Conservation (phyloP, 2,329 filamentous ascomycete species). For the Pyrenochaeta sp. region DNA sequence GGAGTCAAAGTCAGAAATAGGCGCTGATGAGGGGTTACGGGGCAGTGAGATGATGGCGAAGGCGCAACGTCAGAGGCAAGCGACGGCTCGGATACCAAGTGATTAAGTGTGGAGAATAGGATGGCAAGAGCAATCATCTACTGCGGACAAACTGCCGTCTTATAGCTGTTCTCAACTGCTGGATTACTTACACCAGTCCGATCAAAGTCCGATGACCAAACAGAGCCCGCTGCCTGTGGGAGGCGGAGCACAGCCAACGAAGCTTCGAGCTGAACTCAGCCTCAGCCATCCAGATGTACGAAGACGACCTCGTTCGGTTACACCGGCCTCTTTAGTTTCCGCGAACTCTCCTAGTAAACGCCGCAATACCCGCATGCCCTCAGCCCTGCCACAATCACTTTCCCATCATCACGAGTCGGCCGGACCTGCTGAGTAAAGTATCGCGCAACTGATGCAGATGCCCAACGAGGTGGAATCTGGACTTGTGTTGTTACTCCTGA, state of each 20-base stretch:
- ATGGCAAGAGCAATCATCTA: conserved; percentile 15
- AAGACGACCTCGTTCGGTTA: conserved; percentile 21
- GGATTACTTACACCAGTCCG: conserved; percentile 26
- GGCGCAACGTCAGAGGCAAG: conserved; percentile 16
- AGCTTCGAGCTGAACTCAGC: conserved; percentile 39
- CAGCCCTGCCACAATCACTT: conserved; percentile 5
- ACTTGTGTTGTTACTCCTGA: too few species aligned
- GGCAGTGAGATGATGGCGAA: conserved; percentile 13
- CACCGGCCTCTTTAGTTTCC: conserved; percentile 23
- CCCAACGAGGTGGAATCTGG: background rate
- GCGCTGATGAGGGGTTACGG: conserved; percentile 16
- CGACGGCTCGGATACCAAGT: conserved; percentile 13
- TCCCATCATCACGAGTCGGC: background rate
- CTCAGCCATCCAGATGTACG: conserved; percentile 29
- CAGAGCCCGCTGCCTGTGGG: conserved; percentile 22
- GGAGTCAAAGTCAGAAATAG: conserved; percentile 1
- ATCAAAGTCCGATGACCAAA: conserved; percentile 36
- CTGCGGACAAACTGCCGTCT: conserved; percentile 13
- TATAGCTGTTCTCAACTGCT: conserved; percentile 23
- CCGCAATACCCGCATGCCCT: conserved; percentile 17
- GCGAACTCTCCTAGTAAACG: conserved; percentile 9
- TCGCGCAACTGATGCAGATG: background rate
- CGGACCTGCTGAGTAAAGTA: conserved; percentile 4
- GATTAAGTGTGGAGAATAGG: conserved; percentile 12
- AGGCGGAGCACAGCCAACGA: conserved; percentile 38